Base-by-base conservation (phyloP, 768 basidiomycete species). In the Suillus sp. region DNA sequence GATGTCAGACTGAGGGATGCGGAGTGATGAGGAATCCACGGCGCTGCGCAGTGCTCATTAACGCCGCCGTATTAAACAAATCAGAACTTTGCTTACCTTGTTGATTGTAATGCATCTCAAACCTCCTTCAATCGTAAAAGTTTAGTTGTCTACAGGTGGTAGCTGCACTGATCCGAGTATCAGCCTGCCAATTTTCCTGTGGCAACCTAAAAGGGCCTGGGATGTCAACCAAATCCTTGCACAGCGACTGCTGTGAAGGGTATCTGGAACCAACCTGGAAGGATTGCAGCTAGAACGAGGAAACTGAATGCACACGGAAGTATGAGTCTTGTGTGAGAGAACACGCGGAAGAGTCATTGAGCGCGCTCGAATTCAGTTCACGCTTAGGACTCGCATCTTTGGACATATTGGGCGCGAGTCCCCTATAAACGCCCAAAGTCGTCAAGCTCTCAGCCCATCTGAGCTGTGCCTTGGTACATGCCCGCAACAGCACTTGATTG, bases 41-140 rank as follows among this genome's bases (percentile, higher is more conserved):
- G 66, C 54, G 66, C 74, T 30, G 70, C 69, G 57, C 42, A 10
- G n/a, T 45, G 14, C 30, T 34, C 40, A 14, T 59, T 32, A 54
- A 50, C 37, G 30, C 3, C 4, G 40, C 25, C 8, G 58, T 10
- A 27, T 57, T 20, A 20, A 40, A 40, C 13, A 57, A 40, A 27
- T 38, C 25, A 20, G 20, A 16, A 13, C 0, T 40, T 25, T 30
- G 10, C 47, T 65, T 69, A 77, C 74, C 68, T 70, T 71, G 65
- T 59, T 72, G 72, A 32, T 75, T 72, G 59, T 77, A 70, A 22
- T 75, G 75, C 74, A 75, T 75, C 55, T 51, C 22, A 55, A 4
- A 32, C 5, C 27, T 7, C 37, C 37, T 57, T 57, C 56, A 40
- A 18, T 40, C 18, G 7, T 34, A 9, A 13, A 13, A 10, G 32